Base-by-base conservation (phyloP, 2,329 filamentous ascomycete genomes). In the Monosporascus sp. region DNA sequence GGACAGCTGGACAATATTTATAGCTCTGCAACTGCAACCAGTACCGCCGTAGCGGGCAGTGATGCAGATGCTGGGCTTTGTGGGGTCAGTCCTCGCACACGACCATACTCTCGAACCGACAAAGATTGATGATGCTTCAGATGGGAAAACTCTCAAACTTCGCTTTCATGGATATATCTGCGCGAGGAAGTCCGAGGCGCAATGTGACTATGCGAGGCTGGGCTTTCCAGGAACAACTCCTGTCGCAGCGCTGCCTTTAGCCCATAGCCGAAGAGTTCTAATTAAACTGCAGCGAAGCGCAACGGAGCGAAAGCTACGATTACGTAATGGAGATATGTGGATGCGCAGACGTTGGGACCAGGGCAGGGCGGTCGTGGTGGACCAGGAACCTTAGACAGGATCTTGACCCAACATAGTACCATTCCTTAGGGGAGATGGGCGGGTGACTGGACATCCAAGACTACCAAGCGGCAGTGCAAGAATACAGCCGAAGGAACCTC, bases 181-280 rank as follows among this genome's bases (percentile, higher is more conserved):
- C 25, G 9, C 11, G 41, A 17, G 20, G 41, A 44, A 14, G 20
- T 44, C 11, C 1, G 41, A 25, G 22, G 20, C 14, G n/a, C 2
- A 44, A 44, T 11, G n/a, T 44, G 41, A 9, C 3, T 20, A 22
- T 20, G n/a, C 43, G 52, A 22, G 54, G 54, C 15, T 60, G 56
- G 57, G 52, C 52, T 25, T 52, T 56, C 20, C 56, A 58, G 49
- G 56, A 60, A 51, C 52, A 54, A 24, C 31, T 27, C 8, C 52
- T 60, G 17, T 56, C 57, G 15, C 54, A 50, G 35, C 54, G 54
- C 7, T 50, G 48, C 25, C 17, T 58, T 3, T 52, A 55, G 50
- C 56, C 55, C 22, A 50, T 46, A 8, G n/a, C 24, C 36, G 48
- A 50, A 7, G 20, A 44, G 22, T n/a, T 44, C 41, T 25, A 9